Base-by-base conservation (phyloP, 2,329 filamentous ascomycete species). In the Aspergillus sp. region DNA sequence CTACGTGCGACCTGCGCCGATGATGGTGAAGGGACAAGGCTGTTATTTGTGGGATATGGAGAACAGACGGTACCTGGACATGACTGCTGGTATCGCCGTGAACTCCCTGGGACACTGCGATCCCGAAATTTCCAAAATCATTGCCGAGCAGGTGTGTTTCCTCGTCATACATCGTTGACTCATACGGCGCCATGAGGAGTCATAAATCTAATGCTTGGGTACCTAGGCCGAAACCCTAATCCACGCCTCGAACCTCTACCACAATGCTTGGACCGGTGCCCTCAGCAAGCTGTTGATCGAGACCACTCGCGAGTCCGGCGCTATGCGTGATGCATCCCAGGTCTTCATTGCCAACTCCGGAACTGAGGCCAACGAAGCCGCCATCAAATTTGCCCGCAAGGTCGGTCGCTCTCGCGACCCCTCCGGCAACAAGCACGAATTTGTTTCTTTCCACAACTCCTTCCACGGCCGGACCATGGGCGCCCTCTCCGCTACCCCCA, bases 391-490 rank as follows among this genome's bases (percentile, higher is more conserved):
- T 65, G 89, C 93, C 17, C 84, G 94, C 63, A 99, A 99, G 75
- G 86, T 88, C 19, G 92, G 91, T 63, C 93, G 93, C 72, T 77
- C 84, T 9, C 64, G 86, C 24, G 87, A 91, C 58, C 84, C 88
- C 1, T 83, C 83, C 0, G 87, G 88, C 45, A 74, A 72, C 17
- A 96, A 97, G 76, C 73, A 83, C 62, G 91, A 96, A 65, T 76
- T 99, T 45, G 89, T 97, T 47, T 95, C 90, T 14, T 99, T 97
- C 79, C 77, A 89, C 63, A 87, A 88, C 63, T 92, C 90, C 36
- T 99, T 99, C 80, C 94, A 99, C 73, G 94, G 94, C 63, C 87
- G 94, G 53, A 97, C 94, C 14, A 95, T 97, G 90, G 94, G 94
- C 47, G 86, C 87, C 52, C 77, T 99, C 42, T 95, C 90, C n/a